Base-by-base conservation (phyloP, 306 rosid species). In the Purshia tridentata region DNA sequence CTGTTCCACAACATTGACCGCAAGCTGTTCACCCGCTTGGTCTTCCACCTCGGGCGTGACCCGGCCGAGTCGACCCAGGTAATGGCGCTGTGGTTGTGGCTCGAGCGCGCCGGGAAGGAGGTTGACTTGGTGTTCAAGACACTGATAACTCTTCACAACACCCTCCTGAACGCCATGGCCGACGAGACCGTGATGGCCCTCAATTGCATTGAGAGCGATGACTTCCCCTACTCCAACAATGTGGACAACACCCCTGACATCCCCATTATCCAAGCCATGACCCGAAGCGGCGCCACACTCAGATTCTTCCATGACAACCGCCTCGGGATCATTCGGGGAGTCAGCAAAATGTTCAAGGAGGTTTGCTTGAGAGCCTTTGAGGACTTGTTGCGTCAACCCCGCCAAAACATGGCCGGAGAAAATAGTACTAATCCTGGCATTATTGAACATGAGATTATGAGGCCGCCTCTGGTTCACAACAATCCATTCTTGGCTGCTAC, bases 51-150 rank as follows among this genome's bases (percentile, higher is more conserved):
- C 0, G 49, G 80, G 1, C 92, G 86, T 0, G 90, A 88, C n/a
- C 74, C 86, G 0, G 64, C 81, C 0, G 79, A 80, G 62, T 81
- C 90, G 1, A 70, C 76, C 0, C 84, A 78, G 1, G 75, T 90
- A 18, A 85, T 90, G 90, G 88, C 87, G 3, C 74, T 92, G 16
- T 72, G 91, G 80, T 37, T 92, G 62, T 92, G 96, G 94, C 71
- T 88, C 0, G 98, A 92, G 40, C 75, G 64, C 0, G 39, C 18
- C 0, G 69, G 61, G 5, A 57, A 52, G 3, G 72, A 83, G 29
- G 62, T 20, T 16, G 69, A 58, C 47, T 14, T 79, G 18, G 57
- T 89, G 0, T 4, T 65, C 29, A 85, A 78, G 44, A 19, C 23
- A 1, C 39, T 88, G 8, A 65, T 81, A 9, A 45, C 45, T 0